Conservation (phyloP, 441 rosid species). For the Jatropha multifida region DNA sequence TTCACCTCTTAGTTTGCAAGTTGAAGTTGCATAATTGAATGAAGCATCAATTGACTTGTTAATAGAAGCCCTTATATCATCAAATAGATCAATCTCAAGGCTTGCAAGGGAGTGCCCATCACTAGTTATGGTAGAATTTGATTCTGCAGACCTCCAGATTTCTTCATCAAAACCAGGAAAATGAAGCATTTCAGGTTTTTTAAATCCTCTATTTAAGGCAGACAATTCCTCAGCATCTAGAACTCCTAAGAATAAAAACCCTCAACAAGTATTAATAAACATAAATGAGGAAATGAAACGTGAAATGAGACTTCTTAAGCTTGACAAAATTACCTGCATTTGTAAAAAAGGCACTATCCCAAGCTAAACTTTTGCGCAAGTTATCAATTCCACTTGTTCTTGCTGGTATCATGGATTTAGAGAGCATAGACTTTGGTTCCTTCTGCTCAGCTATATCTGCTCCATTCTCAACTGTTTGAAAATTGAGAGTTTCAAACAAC, state of each 20-base stretch:
- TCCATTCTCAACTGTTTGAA: conserved; percentile 33
- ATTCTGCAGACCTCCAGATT: conserved; percentile 36
- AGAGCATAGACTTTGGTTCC: conserved; percentile 20
- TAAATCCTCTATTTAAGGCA: conserved; percentile 53
- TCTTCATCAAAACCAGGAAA: conserved; percentile 34
- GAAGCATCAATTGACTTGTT: conserved; percentile 23
- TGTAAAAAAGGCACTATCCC: conserved; percentile 64
- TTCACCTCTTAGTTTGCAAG: conserved; percentile 19
- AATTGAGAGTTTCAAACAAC: conserved; percentile 45
- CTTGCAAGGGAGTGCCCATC: conserved; percentile 42
- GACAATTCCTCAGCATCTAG: conserved; percentile 64
- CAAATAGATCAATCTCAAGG: conserved; percentile 60
- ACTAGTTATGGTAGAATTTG: conserved; percentile 28
- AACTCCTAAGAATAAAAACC: conserved; percentile 43
- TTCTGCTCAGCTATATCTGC: conserved; percentile 7
- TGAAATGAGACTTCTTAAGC: neutral
- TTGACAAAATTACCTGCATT: conserved; percentile 44
- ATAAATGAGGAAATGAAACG: neutral
- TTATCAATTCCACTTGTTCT: conserved; percentile 18
- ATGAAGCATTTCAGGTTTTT: conserved; percentile 21
- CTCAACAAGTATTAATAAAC: neutral
- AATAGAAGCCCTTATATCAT: conserved; percentile 42
- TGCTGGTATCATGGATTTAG: conserved; percentile 23
- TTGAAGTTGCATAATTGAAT: conserved; percentile 21
- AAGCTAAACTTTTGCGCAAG: conserved; percentile 67